Evolutionary conservation across 2,329 filamentous ascomycete species (phyloP), one percentile per base, ranked within the genome.

Genomic region (Fusarium vanettenii): DNA sequence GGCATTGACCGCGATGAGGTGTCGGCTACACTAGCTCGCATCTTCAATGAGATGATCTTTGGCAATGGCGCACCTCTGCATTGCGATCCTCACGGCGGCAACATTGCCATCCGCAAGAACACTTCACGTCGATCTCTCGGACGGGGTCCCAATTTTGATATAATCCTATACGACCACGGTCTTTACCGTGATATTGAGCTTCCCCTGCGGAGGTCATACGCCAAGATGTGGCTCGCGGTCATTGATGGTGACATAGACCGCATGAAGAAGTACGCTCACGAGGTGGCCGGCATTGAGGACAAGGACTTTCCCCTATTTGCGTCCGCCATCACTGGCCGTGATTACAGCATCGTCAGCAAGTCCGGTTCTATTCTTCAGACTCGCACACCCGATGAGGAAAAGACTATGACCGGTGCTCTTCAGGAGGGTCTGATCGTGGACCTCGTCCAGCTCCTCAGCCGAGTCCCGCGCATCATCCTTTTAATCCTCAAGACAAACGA

Each of bases 31-130:
- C 87, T 99, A 5, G 93, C 97, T 0, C 92, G 92, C 69, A 95
- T 99, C 69, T 99, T 99, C 89, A 99, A 99, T 86, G 95, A 98
- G 82, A 99, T 99, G 97, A 98, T 99, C 76, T 99, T 99, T 76
- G 95, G 96, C 59, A 90, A 92, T 62, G 89, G 92, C 69, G 96
- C 96, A 0, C 95, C 97, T 0, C 86, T 99, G 43, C 97, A 99
- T 85, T 99, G 97, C 84, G 97, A 99, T 81, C 97, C 97, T 0
- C 97, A 99, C 80, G 97, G 95, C 57, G 97, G 97, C 55, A 99
- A 99, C 80, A 93, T 99, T 65, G 95, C 97, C 25, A 95, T 99
- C 71, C 92, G 95, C 48, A 92, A 94, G 81, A 97, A 96, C 79
- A 82, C 88, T 9, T 84, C 82, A 18, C 87, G 89, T 39, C 86